phyloP scores from a whole-genome alignment of 2,329 filamentous ascomycete species.

The Curvularia sp. region DNA sequence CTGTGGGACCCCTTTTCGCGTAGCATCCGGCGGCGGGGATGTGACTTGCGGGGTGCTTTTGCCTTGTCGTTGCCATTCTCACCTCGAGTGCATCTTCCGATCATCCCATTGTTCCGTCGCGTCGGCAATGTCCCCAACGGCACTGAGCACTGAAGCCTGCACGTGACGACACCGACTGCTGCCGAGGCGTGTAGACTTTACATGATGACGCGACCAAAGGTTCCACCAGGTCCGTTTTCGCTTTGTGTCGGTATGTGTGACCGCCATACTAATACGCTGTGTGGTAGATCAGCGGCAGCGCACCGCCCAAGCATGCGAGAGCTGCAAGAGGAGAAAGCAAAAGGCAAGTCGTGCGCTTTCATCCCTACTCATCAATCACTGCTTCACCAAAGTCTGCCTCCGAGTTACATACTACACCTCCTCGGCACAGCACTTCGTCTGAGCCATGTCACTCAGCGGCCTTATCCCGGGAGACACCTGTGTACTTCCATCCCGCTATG shows the following conservation, averaged over 20 bases:
- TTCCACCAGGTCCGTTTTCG: constrained; percentile 41
- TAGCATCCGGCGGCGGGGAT: constrained; percentile 11
- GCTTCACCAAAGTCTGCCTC: not conserved
- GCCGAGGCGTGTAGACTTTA: constrained; percentile 17
- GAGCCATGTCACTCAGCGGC: not conserved
- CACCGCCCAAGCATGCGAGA: constrained; percentile 69
- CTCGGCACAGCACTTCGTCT: constrained; percentile 5
- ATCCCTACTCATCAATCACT: constrained; percentile 4
- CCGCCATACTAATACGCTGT: constrained; percentile 56
- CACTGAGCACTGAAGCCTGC: constrained; percentile 22
- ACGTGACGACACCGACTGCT: constrained; percentile 29
- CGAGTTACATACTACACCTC: not conserved
- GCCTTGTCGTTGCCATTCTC: constrained; percentile 20
- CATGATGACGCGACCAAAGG: constrained; percentile 47
- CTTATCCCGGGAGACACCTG: not conserved
- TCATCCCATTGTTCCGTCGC: constrained; percentile 33
- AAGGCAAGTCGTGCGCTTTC: constrained; percentile 59
- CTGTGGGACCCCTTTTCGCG: constrained; percentile 15
- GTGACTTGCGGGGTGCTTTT: constrained; percentile 16
- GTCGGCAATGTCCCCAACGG: constrained; percentile 32
- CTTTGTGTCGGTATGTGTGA: constrained; percentile 11
- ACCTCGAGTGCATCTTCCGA: constrained; percentile 39
- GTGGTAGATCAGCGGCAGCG: constrained; percentile 68
- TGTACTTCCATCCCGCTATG: not conserved
- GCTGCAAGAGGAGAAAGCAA: constrained; percentile 71